Base-by-base conservation (phyloP, 441 rosid genomes). In the Gossypium gossypioides region DNA sequence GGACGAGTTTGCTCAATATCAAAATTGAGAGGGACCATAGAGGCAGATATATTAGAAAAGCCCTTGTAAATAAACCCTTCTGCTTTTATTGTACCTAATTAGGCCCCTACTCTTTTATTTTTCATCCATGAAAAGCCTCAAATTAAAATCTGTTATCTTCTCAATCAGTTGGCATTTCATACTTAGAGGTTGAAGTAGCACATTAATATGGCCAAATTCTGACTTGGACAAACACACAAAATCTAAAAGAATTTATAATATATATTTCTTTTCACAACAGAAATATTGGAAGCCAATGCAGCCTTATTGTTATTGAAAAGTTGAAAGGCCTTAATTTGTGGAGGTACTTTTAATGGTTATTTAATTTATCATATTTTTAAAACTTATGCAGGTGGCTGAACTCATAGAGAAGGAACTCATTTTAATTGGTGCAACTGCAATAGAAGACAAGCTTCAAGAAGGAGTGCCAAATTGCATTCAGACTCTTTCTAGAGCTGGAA, bases 391-490 rank as follows among this genome's bases (percentile, higher is more conserved):
- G 99, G 97, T 93, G 59, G 92, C 95, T 40, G 97, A 96, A 84
- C 87, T 90, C 73, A 89, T 93, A 62, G 99, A 96, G 71, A 90
- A 89, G 82, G 93, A 96, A 76, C 96, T 96, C 72, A 75, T 77
- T 78, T 83, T 96, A 84, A 96, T 96, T 76, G 99, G 99, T 34
- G 78, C 85, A 79, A 96, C 99, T 76, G 99, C 99, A 13, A 96
- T 96, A 81, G 99, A 96, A 86, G 99, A 96, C 84, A 96, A 96
- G 75, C 98, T 96, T 82, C 99, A 96, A 82, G 99, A 96, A 85
- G 99, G 98, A 75, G 99, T 96, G 27, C 99, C 99, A 56, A 77
- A 73, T 81, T 96, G 99, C 83, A 96, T 96, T 76, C 93, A 96
- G 83, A 93, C 97, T 77, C 97, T 96, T 81, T 83, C 97, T 57